Conservation (phyloP, 257 asterid species). For the Solanum chaucha region DNA sequence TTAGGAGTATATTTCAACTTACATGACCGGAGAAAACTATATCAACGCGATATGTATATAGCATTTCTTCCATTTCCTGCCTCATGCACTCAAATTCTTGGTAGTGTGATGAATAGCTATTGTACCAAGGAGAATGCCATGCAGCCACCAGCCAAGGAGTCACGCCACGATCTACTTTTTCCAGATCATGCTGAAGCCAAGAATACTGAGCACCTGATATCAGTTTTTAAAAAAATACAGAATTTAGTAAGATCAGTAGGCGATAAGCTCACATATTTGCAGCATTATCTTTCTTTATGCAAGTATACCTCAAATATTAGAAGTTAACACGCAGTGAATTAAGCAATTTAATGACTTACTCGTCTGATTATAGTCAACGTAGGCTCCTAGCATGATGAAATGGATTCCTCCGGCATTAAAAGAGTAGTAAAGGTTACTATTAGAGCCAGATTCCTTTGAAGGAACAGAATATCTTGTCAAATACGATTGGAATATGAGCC, state of each 20-base stretch:
- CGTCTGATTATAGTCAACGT: constrained; percentile 56
- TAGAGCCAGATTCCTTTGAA: constrained; percentile 63
- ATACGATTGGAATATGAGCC: constrained; percentile 47
- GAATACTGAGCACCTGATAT: constrained; percentile 54
- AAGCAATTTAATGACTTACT: constrained; percentile 23
- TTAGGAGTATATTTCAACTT: constrained; percentile 16
- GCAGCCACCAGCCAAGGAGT: constrained; percentile 83
- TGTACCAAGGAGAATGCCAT: constrained; percentile 95
- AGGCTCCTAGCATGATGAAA: constrained; percentile 79
- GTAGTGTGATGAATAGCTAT: constrained; percentile 78
- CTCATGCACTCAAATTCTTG: constrained; percentile 94
- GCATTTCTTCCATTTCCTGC: constrained; percentile 63
- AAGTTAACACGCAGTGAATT: background rate
- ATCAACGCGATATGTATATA: constrained; percentile 48
- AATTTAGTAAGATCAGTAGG: too few relatives aligned
- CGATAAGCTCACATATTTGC: background rate
- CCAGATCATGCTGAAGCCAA: constrained; percentile 66
- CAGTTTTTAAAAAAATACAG: background rate
- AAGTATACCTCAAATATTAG: background rate
- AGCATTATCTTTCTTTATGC: background rate
- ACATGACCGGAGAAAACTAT: constrained; percentile 84
- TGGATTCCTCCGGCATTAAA: constrained; percentile 80
- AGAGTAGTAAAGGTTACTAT: constrained; percentile 61
- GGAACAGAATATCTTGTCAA: constrained; percentile 65
- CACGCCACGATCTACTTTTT: constrained; percentile 32